Conservation (phyloP, 495 filamentous ascomycete genomes). For the Haplographium delicatum region DNA sequence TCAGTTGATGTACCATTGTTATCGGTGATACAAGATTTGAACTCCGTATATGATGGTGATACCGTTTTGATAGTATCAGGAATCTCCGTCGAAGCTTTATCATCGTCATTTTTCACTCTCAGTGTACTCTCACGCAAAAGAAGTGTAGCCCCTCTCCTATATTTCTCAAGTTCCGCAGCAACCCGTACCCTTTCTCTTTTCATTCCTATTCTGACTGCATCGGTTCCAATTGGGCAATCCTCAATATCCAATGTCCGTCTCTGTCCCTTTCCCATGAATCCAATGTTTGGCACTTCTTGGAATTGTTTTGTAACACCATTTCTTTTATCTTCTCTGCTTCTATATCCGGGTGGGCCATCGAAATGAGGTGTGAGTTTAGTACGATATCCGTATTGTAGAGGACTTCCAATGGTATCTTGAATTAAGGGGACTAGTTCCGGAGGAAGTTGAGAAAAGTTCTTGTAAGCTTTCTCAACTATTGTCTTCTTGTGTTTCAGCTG, state of each 20-base stretch:
- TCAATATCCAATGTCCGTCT: conserved; percentile 82
- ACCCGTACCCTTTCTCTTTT: conserved; percentile 68
- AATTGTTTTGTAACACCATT: conserved; percentile 40
- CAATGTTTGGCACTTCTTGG: conserved; percentile 66
- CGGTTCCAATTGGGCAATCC: conserved; percentile 92
- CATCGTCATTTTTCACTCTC: conserved; percentile 51
- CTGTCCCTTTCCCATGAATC: conserved; percentile 79
- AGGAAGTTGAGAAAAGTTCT: conserved; percentile 78
- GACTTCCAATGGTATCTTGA: conserved; percentile 80
- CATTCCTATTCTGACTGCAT: conserved; percentile 71
- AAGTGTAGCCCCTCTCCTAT: conserved; percentile 78
- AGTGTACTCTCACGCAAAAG: conserved; percentile 80
- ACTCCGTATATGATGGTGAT: conserved; percentile 52
- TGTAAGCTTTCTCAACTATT: conserved; percentile 87
- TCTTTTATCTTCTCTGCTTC: conserved; percentile 30
- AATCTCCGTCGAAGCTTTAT: conserved; percentile 12
- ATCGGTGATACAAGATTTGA: conserved; percentile 83
- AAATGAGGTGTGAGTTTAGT: conserved; percentile 98
- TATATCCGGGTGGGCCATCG: conserved; percentile 55
- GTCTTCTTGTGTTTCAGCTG: conserved; percentile 79
- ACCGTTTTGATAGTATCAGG: conserved; percentile 27
- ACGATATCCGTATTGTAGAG: conserved; percentile 85
- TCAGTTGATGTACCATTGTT: conserved; percentile 74
- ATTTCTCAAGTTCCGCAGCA: conserved; percentile 60
- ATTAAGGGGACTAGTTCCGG: conserved; percentile 71